Evolutionary conservation across 1,139 yeast species (phyloP), one percentile per base, ranked within the genome.

Genomic region (Candida labiduridarum): DNA sequence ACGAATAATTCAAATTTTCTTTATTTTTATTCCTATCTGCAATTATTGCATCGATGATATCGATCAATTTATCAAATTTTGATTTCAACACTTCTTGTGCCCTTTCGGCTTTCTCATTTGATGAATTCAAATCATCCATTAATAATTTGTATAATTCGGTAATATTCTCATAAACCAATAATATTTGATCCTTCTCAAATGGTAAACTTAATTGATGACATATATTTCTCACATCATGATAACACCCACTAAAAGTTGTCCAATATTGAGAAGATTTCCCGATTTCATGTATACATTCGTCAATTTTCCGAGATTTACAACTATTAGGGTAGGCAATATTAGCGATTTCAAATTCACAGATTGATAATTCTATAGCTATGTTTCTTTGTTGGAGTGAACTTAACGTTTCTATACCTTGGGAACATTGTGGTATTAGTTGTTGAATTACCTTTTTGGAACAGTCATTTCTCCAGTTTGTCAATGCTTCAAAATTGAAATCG

Each of bases 201-300:
- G 85, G 84, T 3, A 79, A 56, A 0, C 82, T 69, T 45, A 78
- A 76, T 50, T 80, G 83, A 53, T 68, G 68, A 55, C 87, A 83
- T 0, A 81, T 65, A 3, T 72, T 68, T 2, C 76, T 71, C 1
- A 82, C 63, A 22, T 76, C 75, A 46, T 83, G 69, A 56, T 79
- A 82, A 55, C 82, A 77, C 0, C 87, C 87, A 55, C 82, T 81
- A 56, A 77, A 83, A 0, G 83, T 78, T 0, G 86, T 82, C 87
- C 87, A 83, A 68, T 78, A 78, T 58, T 81, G 84, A 0, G 83
- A 74, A 1, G 74, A 66, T 27, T 57, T 59, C 53, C 80, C 80
- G 45, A 82, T 56, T 0, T 68, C 62, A 1, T 55, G 45, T 38
- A 82, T 66, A 56, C 87, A 83, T 1, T 41, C 30, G 18, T 65